phyloP scores from a whole-genome alignment of 768 basidiomycete genomes.

The Hericium rajendrae region DNA sequence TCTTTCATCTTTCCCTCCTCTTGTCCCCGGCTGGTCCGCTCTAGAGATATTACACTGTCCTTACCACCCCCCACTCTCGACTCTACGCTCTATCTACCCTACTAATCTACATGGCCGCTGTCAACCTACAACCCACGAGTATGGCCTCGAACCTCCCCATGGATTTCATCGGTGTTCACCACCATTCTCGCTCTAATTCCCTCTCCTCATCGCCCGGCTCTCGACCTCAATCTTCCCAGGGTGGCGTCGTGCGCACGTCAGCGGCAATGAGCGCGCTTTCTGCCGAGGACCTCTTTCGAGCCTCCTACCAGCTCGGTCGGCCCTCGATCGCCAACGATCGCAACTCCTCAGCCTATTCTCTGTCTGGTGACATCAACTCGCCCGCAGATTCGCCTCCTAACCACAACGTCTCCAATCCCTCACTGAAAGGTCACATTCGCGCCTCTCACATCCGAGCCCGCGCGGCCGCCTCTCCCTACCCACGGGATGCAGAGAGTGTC shows the following conservation, averaged over 20 bases:
- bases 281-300: conserved; percentile 63
- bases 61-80: conserved; percentile 16
- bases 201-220: conserved; percentile 68
- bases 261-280: conserved; percentile 36
- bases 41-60: conserved; percentile 10
- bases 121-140: conserved; percentile 14
- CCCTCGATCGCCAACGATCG: conserved; percentile 32
- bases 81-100: conserved; percentile 5
- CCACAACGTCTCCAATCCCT: conserved; percentile 63
- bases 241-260: conserved; percentile 44
- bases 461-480: conserved; percentile 75
- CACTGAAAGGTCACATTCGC: conserved; percentile 69
- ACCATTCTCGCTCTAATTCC: conserved; percentile 72
- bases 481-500: conserved; percentile 76
- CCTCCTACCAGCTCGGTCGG: conserved; percentile 43
- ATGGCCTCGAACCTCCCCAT: conserved; percentile 58
- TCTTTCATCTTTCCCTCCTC: conserved; percentile 4
- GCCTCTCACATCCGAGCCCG: conserved; percentile 72
- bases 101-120: conserved; percentile 18
- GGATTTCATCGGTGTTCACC: conserved; percentile 57
- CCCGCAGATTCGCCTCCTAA: conserved; percentile 64
- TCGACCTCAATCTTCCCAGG: conserved; percentile 73
- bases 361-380: conserved; percentile 31
- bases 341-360: conserved; percentile 32
- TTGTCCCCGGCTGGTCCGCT: conserved; percentile 52